Conservation (phyloP, 768 basidiomycete genomes). For the Naganishia friedmannii region DNA sequence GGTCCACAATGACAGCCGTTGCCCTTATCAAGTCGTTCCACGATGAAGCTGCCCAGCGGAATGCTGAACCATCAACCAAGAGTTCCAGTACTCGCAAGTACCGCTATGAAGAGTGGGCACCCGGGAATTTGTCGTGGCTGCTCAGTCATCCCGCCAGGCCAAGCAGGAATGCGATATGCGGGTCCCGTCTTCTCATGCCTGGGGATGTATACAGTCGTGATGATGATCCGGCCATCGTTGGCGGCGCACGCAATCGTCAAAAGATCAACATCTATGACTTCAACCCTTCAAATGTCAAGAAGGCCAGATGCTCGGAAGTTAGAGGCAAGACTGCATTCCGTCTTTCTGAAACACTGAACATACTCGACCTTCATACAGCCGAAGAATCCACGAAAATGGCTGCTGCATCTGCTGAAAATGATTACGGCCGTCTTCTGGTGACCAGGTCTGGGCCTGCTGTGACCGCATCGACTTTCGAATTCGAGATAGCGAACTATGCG, state of each 20-base stretch:
- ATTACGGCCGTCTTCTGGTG: background rate
- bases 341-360: background rate
- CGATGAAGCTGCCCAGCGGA: background rate
- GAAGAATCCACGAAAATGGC: background rate
- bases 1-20: background rate
- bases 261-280: constrained; percentile 4
- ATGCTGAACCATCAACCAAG: too few relatives aligned
- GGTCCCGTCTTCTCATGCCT: constrained; percentile 4
- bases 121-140: background rate
- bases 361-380: background rate
- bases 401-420: background rate
- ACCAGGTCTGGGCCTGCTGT: background rate
- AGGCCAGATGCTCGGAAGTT: background rate
- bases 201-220: background rate
- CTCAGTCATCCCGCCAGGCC: constrained; percentile 3
- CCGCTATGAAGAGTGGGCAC: background rate
- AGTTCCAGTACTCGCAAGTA: background rate
- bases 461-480: background rate
- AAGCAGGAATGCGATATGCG: background rate
- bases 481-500: background rate
- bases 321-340: background rate
- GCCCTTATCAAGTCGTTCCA: background rate
- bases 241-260: background rate
- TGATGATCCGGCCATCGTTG: background rate
- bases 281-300: background rate